Evolutionary conservation across 1,284 basidiomycete species (phyloP).

Genomic region (Trametes pubescens): DNA sequence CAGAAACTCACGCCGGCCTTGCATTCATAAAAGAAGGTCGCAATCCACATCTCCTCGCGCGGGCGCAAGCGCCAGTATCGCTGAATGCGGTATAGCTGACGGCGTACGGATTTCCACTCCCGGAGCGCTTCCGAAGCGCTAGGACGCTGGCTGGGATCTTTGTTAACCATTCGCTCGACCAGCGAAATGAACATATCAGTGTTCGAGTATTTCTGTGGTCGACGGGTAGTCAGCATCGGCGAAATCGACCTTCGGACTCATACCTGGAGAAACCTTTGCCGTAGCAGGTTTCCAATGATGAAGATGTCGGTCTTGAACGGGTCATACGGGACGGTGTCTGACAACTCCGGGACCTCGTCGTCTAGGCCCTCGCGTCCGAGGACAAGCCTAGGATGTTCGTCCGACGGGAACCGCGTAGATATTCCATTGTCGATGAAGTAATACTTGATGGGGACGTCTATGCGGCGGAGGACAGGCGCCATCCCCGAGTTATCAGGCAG

Average conservation of each 20-base stretch:
- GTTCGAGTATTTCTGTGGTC: background rate
- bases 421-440: constrained; percentile 42
- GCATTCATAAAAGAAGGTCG: background rate
- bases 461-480: background rate
- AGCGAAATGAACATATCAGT: background rate
- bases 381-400: constrained; percentile 14
- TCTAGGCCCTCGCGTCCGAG: constrained; percentile 31
- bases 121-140: background rate
- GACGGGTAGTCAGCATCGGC: background rate
- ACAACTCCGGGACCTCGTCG: constrained; percentile 39
- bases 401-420: constrained; percentile 25
- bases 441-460: constrained; percentile 30
- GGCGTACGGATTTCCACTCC: background rate
- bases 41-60: background rate
- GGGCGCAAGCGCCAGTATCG: background rate
- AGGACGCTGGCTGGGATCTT: background rate
- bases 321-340: constrained; percentile 35
- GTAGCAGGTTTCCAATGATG: constrained; percentile 10
- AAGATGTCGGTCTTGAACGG: constrained; percentile 39
- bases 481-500: background rate
- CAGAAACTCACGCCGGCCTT: background rate
- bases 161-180: background rate
- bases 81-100: background rate
- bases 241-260: background rate
- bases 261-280: background rate